phyloP scores from a whole-genome alignment of 2,329 filamentous ascomycete species.

The Ophiocordyceps camponoti-floridani region DNA sequence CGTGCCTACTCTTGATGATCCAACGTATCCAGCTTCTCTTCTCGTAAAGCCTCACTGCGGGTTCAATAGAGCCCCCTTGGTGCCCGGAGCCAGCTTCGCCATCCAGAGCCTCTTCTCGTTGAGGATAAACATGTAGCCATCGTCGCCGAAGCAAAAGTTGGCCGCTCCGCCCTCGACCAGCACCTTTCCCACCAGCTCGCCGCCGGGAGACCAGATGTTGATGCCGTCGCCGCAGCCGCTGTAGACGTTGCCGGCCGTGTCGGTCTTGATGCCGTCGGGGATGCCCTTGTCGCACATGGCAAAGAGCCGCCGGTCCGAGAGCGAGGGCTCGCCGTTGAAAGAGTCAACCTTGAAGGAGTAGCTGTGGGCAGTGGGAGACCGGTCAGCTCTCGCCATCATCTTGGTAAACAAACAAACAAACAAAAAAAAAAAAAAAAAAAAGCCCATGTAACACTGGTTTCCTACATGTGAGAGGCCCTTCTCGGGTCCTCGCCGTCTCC shows the following conservation, averaged over 20 bases:
- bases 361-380: slow-evolving; percentile 4
- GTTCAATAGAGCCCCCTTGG: slow-evolving; percentile 7
- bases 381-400: no score
- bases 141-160: slow-evolving; percentile 28
- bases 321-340: slow-evolving; percentile 14
- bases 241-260: slow-evolving; percentile 28
- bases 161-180: slow-evolving; percentile 21
- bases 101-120: slow-evolving; percentile 27
- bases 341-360: slow-evolving; percentile 17
- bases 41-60: not conserved
- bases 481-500: no score
- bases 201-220: slow-evolving; percentile 26
- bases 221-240: slow-evolving; percentile 29
- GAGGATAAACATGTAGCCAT: slow-evolving; percentile 25
- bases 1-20: no score
- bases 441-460: no score
- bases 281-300: slow-evolving; percentile 27
- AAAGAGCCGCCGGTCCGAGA: slow-evolving; percentile 30
- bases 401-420: no score
- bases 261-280: slow-evolving; percentile 29
- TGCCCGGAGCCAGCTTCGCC: slow-evolving; percentile 6
- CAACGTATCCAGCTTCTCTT: no score
- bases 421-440: no score
- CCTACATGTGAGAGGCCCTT: no score
- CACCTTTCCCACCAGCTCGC: slow-evolving; percentile 26